Base-by-base conservation (phyloP, 352 stramenopile genomes). In the Phytophthora palmivora region DNA sequence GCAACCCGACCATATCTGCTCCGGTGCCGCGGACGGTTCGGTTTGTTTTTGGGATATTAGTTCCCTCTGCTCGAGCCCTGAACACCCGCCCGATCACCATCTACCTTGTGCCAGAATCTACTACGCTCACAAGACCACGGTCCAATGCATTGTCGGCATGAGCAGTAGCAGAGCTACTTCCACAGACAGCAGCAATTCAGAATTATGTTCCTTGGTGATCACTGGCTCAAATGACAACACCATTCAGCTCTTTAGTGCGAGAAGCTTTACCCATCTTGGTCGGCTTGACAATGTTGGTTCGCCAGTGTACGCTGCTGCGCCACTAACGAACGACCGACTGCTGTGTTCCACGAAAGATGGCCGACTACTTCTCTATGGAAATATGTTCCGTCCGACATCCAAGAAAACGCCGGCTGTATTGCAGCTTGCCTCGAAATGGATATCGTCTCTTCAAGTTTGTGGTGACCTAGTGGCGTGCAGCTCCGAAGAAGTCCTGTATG, bases 141-240 rank as follows among this genome's bases (percentile, higher is more conserved):
- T 93, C 1, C 84, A 91, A 54, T 77, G 68, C 19, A 70, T 93
- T 18, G 46, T 60, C 14, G 50, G 67, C 9, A 62, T 67, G 54
- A 52, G 38, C 19, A 58, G 26, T 16, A 68, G 53, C 19, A 53
- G 26, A 53, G 24, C 24, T 43, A 36, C 56, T 37, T 32, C 39
- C 11, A n/a, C 24, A 26, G 19, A 16, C 9, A 18, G 38, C 6
- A 22, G 19, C 15, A 50, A 43, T 42, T 49, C 55, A 18, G 63
- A 60, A 7, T 36, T 52, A 34, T 50, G 34, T 18, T 68, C 51
- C 18, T 34, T 83, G n/a, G 63, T 91, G 5, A 66, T 85, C 16
- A 89, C 76, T 28, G 77, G 80, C 18, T 93, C 84, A n/a, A 93
- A 82, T 63, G 82, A 93, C 26, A 80, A 82, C 0, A 86, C 74